Evolutionary conservation across 2,329 filamentous ascomycete genomes (phyloP).

Genomic region (Aspergillus persii): DNA sequence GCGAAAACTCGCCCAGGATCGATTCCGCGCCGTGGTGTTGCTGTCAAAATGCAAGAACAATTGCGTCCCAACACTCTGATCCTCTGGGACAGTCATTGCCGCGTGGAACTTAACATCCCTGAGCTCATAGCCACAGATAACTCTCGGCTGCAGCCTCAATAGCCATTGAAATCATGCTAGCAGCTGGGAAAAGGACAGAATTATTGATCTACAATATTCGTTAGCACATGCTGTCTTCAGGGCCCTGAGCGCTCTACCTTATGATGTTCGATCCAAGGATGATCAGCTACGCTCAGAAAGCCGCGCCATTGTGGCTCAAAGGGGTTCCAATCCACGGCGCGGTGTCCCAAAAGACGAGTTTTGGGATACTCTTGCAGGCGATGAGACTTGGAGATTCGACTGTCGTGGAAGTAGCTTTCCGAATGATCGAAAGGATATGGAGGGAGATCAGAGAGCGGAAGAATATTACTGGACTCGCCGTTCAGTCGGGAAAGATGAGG

Average conservation of each 20-base stretch:
- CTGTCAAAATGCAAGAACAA: no score
- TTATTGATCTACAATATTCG: conserved; percentile 1
- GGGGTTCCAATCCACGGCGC: not conserved
- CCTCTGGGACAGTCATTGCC: no score
- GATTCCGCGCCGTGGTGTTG: no score
- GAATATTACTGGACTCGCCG: no score
- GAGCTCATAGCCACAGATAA: no score
- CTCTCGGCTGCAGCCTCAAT: conserved; percentile 35
- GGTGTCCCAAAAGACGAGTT: not conserved
- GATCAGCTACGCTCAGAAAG: not conserved
- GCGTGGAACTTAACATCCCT: no score
- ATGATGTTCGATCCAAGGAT: not conserved
- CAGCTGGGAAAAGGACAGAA: conserved; percentile 30
- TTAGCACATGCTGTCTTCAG: no score
- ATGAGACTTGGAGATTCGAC: not conserved
- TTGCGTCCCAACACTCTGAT: no score
- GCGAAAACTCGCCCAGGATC: no score
- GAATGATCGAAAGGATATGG: not conserved
- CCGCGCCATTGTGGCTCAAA: not conserved
- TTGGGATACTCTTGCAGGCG: not conserved
- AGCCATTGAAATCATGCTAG: conserved; percentile 33
- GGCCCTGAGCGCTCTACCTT: no score
- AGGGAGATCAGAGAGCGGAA: not conserved
- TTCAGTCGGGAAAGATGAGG: not conserved
- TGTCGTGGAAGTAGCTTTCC: not conserved